These are phyloP conservation scores for Kalaharituber pfeilii DNA, from an alignment of 2,329 filamentous ascomycete genomes.

Conservation along the genomic window DNA sequence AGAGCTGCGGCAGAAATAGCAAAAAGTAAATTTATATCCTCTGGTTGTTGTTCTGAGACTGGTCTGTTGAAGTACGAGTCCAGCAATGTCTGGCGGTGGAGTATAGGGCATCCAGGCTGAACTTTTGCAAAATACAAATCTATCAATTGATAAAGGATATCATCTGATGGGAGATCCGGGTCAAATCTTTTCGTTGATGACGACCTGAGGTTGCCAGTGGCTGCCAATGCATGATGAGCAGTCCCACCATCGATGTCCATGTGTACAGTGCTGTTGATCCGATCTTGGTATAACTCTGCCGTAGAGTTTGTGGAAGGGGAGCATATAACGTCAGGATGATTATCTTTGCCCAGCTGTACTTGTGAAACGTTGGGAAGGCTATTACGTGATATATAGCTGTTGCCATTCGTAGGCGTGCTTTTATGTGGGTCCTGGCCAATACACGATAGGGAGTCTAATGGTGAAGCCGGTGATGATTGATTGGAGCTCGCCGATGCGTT, in stretches of 20 bases:
- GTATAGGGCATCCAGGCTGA: constrained; percentile 72
- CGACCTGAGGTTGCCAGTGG: too few species aligned
- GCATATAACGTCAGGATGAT: neutral
- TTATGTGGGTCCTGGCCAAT: neutral
- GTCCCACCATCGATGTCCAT: neutral
- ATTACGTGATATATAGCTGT: neutral
- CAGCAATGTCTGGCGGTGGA: constrained; percentile 68
- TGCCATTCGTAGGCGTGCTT: neutral
- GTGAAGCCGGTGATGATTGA: neutral
- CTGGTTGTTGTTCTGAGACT: constrained; percentile 55
- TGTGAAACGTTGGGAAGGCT: too few species aligned
- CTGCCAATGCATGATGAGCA: too few species aligned
- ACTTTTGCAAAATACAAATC: constrained; percentile 66
- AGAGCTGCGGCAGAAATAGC: constrained; percentile 79
- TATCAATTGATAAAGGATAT: constrained; percentile 53
- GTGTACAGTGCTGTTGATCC: neutral
- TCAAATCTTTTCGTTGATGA: constrained; percentile 37
- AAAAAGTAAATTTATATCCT: constrained; percentile 66
- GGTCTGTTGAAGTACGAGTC: constrained; percentile 55
- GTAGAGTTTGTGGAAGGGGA: neutral
- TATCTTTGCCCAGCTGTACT: neutral
- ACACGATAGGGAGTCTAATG: constrained; percentile 8
- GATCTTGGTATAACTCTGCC: neutral
- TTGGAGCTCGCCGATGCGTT: neutral
- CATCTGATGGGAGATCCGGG: constrained; percentile 55